Base-by-base conservation (phyloP, 2,329 filamentous ascomycete genomes). In the Epichloe elymi region DNA sequence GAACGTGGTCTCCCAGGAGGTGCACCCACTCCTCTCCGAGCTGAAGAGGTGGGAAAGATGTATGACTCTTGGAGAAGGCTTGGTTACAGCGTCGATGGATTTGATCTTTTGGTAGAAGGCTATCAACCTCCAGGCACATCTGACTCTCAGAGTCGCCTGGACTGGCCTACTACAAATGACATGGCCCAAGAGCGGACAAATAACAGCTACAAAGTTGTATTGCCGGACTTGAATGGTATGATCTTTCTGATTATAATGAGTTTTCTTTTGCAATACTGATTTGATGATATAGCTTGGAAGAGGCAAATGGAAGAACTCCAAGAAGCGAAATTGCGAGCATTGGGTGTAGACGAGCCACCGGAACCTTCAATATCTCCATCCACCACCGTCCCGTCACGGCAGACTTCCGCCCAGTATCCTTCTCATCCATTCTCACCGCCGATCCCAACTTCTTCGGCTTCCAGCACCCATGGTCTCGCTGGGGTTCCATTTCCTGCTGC, bases 241-340 rank as follows among this genome's bases (percentile, higher is more conserved):
- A 58, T 48, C 4, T 15, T 17, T 37, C 23, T 2, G 11, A 11
- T 47, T 4, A 2, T 26, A 14, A 8, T 41, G 11, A 33, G 20
- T 15, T 10, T 36, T 6, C 15, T 19, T 41, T 26, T 44, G 7
- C 43, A 26, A 30, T 5, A 49, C 48, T 60, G 61, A 59, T 30
- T 26, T 46, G 2, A 40, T 26, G 47, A 4, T 50, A n/a, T 51
- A 75, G 75, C 76, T 1, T 82, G 78, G 78, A 85, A 88, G 61
- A 74, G 81, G 26, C 95, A 97, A 65, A 85, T 90, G 53, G 79
- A 85, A 50, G 83, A 85, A 57, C 72, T 97, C 37, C 82, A 87
- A 58, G 93, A 98, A 70, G 88, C 91, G 54, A 98, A 96, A 69
- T 74, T 98, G 49, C 83, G 89, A 54, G 90, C 91, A 48, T 75